These are phyloP conservation scores for Nephelium lappaceum DNA, from an alignment of 345 rosid genomes.

Conservation along the genomic window DNA sequence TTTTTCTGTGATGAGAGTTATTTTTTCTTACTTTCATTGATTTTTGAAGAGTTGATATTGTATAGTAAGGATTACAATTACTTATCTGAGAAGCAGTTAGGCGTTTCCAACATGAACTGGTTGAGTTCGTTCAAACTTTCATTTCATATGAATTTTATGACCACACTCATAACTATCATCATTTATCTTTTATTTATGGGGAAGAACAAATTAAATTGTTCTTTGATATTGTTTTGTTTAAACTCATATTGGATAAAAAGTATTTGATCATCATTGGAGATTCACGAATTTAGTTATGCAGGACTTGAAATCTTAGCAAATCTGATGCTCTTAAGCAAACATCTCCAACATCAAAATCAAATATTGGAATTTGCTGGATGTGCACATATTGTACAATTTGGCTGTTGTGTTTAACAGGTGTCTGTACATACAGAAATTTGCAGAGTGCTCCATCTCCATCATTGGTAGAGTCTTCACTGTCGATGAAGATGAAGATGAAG, in stretches of 20 bases:
- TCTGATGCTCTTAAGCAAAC: background rate
- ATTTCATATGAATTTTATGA: background rate
- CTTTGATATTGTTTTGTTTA: background rate
- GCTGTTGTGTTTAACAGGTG: background rate
- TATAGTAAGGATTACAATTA: slow-evolving; percentile 15
- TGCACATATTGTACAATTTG: background rate
- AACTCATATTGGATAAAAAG: too few species aligned
- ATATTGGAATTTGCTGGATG: background rate
- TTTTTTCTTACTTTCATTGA: background rate
- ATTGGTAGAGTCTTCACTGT: too few species aligned
- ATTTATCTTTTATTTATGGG: background rate
- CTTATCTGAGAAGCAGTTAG: slow-evolving; percentile 9
- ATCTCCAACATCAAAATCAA: background rate
- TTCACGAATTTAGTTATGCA: background rate
- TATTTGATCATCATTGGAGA: too few species aligned
- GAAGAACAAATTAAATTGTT: background rate
- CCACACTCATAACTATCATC: too few species aligned
- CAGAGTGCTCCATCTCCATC: too few species aligned
- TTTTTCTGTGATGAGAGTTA: background rate
- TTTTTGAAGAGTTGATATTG: background rate
- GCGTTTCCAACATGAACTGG: background rate
- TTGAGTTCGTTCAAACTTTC: background rate
- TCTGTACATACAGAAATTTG: too few species aligned
- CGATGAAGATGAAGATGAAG: too few species aligned
- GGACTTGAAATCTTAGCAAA: background rate